phyloP scores from a whole-genome alignment of 2,329 filamentous ascomycete species.

The Cercospora nicotianae region DNA sequence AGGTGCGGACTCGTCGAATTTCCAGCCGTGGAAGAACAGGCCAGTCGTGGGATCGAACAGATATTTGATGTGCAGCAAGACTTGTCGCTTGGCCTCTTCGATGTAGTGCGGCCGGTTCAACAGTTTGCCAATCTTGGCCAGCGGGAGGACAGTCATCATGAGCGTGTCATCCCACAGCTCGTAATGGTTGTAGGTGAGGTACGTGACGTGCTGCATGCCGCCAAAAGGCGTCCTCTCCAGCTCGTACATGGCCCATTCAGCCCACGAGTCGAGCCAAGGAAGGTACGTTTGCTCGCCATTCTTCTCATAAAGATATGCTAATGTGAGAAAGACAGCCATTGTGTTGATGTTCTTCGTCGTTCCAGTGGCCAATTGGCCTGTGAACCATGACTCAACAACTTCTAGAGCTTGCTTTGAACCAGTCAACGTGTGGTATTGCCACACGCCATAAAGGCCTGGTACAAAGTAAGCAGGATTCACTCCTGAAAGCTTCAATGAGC shows the following conservation, averaged over 20 bases:
- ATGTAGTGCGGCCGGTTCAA: slow-evolving; percentile 70
- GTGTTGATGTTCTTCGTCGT: slow-evolving; percentile 87
- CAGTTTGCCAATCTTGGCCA: slow-evolving; percentile 75
- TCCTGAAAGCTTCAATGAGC: neutral
- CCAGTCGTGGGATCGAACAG: slow-evolving; percentile 71
- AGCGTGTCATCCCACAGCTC: slow-evolving; percentile 84
- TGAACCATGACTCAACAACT: slow-evolving; percentile 74
- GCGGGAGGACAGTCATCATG: slow-evolving; percentile 82
- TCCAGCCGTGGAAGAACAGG: slow-evolving; percentile 81
- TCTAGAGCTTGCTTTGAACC: slow-evolving; percentile 60
- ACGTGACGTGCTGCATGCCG: slow-evolving; percentile 75
- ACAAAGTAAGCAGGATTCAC: slow-evolving; percentile 41
- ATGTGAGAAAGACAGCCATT: slow-evolving; percentile 74
- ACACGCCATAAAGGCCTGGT: slow-evolving; percentile 80
- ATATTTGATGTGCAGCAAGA: slow-evolving; percentile 75
- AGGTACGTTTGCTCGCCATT: slow-evolving; percentile 67
- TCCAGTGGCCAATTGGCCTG: slow-evolving; percentile 64
- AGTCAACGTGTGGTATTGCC: slow-evolving; percentile 76
- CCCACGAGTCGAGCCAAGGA: slow-evolving; percentile 78
- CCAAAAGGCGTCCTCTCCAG: slow-evolving; percentile 69
- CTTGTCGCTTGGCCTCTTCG: slow-evolving; percentile 75
- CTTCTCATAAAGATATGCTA: slow-evolving; percentile 76
- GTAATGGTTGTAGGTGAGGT: slow-evolving; percentile 67
- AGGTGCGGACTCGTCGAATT: slow-evolving; percentile 60
- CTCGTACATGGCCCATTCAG: slow-evolving; percentile 78